phyloP scores from a whole-genome alignment of 352 stramenopile genomes.

The Nothophytophthora sp. region DNA sequence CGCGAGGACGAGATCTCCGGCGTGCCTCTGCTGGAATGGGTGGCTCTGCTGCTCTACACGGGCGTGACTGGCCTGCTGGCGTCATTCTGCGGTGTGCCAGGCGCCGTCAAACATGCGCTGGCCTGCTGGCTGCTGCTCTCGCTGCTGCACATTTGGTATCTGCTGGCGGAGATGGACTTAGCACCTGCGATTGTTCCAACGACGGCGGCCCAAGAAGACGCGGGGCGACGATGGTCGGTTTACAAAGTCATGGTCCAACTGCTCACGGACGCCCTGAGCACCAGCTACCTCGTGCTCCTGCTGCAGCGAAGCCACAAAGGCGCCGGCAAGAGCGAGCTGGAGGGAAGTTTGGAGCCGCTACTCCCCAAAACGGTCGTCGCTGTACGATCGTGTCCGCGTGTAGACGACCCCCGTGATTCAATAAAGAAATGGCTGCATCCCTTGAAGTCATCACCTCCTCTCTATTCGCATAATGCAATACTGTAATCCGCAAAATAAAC shows the following conservation, averaged over 20 bases:
- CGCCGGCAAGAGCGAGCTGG: too few species aligned
- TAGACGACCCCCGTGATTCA: too few species aligned
- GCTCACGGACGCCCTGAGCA: not conserved
- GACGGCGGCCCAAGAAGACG: not conserved
- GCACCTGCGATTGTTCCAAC: not conserved
- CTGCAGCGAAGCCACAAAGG: not conserved
- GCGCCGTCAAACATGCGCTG: slow-evolving; percentile 5
- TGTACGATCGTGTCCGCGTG: too few species aligned
- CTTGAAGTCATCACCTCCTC: too few species aligned
- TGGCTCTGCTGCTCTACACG: slow-evolving; percentile 5
- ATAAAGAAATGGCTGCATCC: too few species aligned
- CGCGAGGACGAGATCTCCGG: slow-evolving; percentile 8
- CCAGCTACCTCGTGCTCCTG: not conserved
- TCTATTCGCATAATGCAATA: too few species aligned
- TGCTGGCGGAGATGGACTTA: too few species aligned
- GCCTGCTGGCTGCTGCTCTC: slow-evolving; percentile 8
- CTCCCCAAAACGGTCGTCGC: too few species aligned
- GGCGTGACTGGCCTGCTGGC: slow-evolving; percentile 8
- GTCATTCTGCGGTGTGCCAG: not conserved
- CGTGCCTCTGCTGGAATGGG: slow-evolving; percentile 6
- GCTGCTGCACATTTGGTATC: slow-evolving; percentile 5
- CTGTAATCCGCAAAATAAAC: too few species aligned
- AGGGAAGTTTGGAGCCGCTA: too few species aligned
- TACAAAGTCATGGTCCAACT: not conserved
- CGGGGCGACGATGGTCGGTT: not conserved